Evolutionary conservation across 2,329 filamentous ascomycete species (phyloP), one percentile per base, ranked within the genome.

Genomic region (Sporothrix brasiliensis): DNA sequence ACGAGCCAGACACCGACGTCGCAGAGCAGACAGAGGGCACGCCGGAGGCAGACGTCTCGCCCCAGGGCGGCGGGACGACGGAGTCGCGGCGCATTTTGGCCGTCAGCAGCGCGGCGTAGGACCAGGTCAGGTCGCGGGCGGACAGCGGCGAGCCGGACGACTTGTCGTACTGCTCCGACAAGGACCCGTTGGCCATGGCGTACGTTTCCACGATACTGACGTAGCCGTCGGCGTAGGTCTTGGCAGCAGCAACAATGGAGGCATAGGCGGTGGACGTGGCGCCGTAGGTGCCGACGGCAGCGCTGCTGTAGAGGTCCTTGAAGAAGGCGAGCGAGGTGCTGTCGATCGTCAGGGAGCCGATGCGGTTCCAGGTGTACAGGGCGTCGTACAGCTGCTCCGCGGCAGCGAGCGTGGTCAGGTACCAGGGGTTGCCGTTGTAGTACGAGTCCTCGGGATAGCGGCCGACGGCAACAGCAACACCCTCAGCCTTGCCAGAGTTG

Each of bases 301-400:
- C 83, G 0, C 83, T 83, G 14, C 88, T 83, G 67, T 86, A 84
- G 9, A 92, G 81, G 74, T 89, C 89, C 72, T 82, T 79, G 86
- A 94, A 95, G 82, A 95, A 94, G 9, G 85, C 77, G 10, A 93
- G 82, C 0, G 91, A 93, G 1, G 84, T 84, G 0, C 83, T 80
- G 5, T 87, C 90, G 61, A 94, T 85, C 0, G 84, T 85, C 75
- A 96, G 84, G 6, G 83, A 88, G 1, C 88, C 88, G 34, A 83
- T 79, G 49, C 82, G 79, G 73, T 89, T 83, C 91, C 91, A 94
- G 66, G 90, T 88, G 74, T 90, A 89, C 1, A 93, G 76, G 0
- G 92, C 90, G 75, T 91, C 89, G 77, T 93, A 94, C 2, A 96
- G 85, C 77, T 92, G 89, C 79, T 95, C 92, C 3, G 92, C 92